phyloP scores from a whole-genome alignment of 1,284 basidiomycete genomes.

The Pulveroboletus sp. region DNA sequence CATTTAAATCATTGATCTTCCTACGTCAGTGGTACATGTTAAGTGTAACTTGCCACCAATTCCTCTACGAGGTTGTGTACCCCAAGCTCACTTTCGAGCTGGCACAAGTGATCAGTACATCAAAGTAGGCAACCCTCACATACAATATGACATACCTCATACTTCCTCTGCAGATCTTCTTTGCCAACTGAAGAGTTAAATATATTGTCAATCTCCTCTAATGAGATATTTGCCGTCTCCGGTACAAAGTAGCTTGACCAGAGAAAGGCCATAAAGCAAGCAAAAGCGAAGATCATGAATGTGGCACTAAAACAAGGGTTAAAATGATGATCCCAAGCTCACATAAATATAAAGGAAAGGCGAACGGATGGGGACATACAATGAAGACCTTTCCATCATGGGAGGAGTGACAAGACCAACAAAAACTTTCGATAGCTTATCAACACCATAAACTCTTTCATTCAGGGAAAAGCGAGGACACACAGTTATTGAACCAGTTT shows the following conservation, averaged over 20 bases:
- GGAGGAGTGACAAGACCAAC: conserved; percentile 78
- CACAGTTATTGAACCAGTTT: conserved; percentile 82
- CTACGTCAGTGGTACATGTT: neutral
- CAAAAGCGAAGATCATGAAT: conserved; percentile 62
- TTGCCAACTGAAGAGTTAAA: conserved; percentile 55
- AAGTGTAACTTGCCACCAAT: conserved; percentile 12
- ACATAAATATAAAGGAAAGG: neutral
- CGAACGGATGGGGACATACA: conserved; percentile 35
- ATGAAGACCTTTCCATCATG: conserved; percentile 58
- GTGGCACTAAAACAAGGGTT: conserved; percentile 45
- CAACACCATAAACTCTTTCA: conserved; percentile 2
- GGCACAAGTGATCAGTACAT: conserved; percentile 7
- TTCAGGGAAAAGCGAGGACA: conserved; percentile 18
- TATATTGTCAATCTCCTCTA: conserved; percentile 74
- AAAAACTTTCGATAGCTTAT: conserved; percentile 48
- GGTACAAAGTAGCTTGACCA: conserved; percentile 70
- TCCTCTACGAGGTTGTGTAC: conserved; percentile 32
- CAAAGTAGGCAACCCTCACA: neutral
- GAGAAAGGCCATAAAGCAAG: conserved; percentile 61
- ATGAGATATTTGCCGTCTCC: conserved; percentile 70
- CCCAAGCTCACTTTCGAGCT: conserved; percentile 41
- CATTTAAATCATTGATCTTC: neutral
- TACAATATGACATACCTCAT: conserved; percentile 14
- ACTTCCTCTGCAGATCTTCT: conserved; percentile 41
- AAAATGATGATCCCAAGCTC: neutral